phyloP scores from a whole-genome alignment of 345 rosid species.

The Sisymbrium altissimum region DNA sequence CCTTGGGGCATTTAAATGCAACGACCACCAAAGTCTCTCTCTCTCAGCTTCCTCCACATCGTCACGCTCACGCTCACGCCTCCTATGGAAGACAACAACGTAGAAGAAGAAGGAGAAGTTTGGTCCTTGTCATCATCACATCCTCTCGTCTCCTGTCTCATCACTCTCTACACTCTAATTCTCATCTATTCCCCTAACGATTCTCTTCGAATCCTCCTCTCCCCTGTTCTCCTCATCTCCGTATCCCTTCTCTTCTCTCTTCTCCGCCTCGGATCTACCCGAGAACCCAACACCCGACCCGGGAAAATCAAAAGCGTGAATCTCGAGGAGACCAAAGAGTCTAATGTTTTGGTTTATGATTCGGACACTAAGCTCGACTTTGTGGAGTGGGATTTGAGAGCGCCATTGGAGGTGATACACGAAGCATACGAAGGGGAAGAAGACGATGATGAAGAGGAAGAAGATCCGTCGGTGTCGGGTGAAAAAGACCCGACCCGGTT shows the following conservation, averaged over 20 bases:
- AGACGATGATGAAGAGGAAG: background rate
- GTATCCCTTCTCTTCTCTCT: conserved; percentile 43
- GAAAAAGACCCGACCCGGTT: conserved; percentile 27
- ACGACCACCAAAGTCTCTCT: conserved; percentile 27
- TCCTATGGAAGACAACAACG: conserved; percentile 13
- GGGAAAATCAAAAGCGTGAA: background rate
- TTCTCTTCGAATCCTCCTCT: conserved; percentile 35
- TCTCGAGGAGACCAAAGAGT: background rate
- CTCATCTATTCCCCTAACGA: conserved; percentile 54
- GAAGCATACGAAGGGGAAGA: conserved; percentile 53
- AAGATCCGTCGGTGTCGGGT: too few species aligned
- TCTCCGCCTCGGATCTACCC: conserved; percentile 50
- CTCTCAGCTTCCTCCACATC: background rate
- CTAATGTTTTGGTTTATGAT: conserved; percentile 7
- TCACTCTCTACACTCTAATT: conserved; percentile 46
- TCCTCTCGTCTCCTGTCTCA: conserved; percentile 56
- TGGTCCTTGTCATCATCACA: conserved; percentile 20
- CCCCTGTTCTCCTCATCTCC: conserved; percentile 55
- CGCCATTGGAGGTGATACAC: conserved; percentile 79
- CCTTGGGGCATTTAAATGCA: conserved; percentile 28
- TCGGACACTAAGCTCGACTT: conserved; percentile 32
- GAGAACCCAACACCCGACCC: conserved; percentile 8
- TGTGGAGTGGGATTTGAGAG: conserved; percentile 72
- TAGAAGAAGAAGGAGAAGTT: background rate
- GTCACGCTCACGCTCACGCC: too few species aligned